A percentile compares a stretch with the other conserved stretches of the same genome.
phyloP scores from a whole-genome alignment of 129 eudicot species.

The Flaveria linearis region DNA sequence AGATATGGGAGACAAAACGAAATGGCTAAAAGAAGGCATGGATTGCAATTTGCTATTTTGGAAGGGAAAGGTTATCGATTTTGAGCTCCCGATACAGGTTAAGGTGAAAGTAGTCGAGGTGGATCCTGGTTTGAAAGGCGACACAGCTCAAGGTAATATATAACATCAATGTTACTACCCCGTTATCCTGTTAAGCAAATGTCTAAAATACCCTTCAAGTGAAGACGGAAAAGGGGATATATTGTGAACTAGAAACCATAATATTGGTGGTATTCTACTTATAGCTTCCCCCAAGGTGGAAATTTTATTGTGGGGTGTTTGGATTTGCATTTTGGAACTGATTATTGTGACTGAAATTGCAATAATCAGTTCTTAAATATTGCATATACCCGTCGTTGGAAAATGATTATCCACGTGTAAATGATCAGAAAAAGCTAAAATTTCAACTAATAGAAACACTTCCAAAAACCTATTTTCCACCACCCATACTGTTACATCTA shows the following conservation, averaged over 20 bases:
- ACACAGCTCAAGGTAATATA: conserved; percentile 75
- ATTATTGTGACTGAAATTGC: neutral
- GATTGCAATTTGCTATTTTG: conserved; percentile 93
- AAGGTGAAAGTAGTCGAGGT: conserved; percentile 67
- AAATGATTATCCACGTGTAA: too few species aligned
- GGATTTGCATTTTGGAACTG: neutral
- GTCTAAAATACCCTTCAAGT: conserved; percentile 10
- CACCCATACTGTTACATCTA: neutral
- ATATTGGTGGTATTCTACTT: neutral
- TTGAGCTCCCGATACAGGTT: conserved; percentile 82
- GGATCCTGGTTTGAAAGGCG: conserved; percentile 90
- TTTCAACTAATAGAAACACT: neutral
- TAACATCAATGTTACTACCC: neutral
- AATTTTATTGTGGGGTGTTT: neutral
- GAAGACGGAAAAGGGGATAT: neutral
- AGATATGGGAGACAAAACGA: conserved; percentile 79
- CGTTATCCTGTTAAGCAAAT: neutral
- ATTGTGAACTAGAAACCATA: neutral
- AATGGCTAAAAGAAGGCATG: conserved; percentile 99
- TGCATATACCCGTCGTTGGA: too few species aligned
- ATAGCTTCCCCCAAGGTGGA: neutral
- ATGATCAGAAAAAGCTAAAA: neutral
- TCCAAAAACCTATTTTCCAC: neutral
- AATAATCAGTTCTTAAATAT: too few species aligned
- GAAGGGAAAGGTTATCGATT: conserved; percentile 88